A percentile compares a stretch with the other conserved stretches of the same genome.
These are phyloP conservation scores for Gautieria morchelliformis DNA, from an alignment of 768 basidiomycete species.

Conservation along the genomic window DNA sequence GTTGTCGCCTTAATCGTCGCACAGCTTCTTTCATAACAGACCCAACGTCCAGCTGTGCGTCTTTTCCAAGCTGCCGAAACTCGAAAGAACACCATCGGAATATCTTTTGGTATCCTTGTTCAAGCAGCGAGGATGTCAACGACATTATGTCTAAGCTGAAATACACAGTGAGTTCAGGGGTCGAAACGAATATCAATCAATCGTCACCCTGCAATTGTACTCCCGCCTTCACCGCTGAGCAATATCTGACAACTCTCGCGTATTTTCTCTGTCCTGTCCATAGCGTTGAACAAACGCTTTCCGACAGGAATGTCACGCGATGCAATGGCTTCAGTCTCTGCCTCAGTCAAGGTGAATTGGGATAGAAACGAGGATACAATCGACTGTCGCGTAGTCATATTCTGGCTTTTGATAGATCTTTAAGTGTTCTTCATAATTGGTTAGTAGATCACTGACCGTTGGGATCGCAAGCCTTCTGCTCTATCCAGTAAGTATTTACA, in stretches of 20 bases:
- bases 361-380: slow-evolving; percentile 73
- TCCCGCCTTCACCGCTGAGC: slow-evolving; percentile 76
- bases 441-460: slow-evolving; percentile 40
- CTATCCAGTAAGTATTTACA: slow-evolving; percentile 75
- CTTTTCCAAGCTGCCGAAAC: slow-evolving; percentile 70
- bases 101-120: slow-evolving; percentile 86
- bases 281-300: slow-evolving; percentile 65
- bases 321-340: slow-evolving; percentile 63
- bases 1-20: slow-evolving; percentile 60
- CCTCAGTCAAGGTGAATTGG: slow-evolving; percentile 73
- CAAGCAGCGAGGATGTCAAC: slow-evolving; percentile 69
- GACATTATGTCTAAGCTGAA: slow-evolving; percentile 82
- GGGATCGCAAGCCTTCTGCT: slow-evolving; percentile 64
- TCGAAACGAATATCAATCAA: background rate
- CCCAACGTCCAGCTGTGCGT: slow-evolving; percentile 62
- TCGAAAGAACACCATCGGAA: slow-evolving; percentile 79
- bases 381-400: slow-evolving; percentile 59
- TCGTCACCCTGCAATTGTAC: slow-evolving; percentile 63
- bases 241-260: slow-evolving; percentile 78
- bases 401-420: slow-evolving; percentile 35
- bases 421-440: slow-evolving; percentile 6
- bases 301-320: slow-evolving; percentile 75
- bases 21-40: slow-evolving; percentile 62
- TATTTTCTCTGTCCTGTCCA: slow-evolving; percentile 81
- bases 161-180: background rate